Evolutionary conservation across 2,329 filamentous ascomycete genomes (phyloP).

Genomic region (Claviceps pusilla): DNA sequence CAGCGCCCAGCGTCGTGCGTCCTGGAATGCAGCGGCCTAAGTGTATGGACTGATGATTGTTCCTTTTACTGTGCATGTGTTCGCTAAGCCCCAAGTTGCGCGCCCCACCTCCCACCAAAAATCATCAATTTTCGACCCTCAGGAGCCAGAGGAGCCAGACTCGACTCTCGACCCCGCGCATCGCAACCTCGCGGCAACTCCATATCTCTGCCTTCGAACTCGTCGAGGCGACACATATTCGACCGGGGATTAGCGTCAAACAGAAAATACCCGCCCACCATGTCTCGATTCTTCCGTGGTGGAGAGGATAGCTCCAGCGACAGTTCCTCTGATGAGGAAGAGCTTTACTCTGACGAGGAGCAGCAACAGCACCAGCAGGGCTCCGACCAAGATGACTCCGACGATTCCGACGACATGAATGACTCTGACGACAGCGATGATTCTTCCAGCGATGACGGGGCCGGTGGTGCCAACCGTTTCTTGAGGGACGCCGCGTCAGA

Average conservation of each 20-base stretch:
- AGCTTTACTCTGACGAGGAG: slow-evolving; percentile 55
- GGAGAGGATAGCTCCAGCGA: slow-evolving; percentile 87
- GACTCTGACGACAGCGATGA: slow-evolving; percentile 39
- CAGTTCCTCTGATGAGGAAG: slow-evolving; percentile 90
- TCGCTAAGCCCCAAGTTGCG: slow-evolving; percentile 25
- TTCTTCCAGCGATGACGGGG: slow-evolving; percentile 48
- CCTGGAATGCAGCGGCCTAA: background rate
- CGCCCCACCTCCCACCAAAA: slow-evolving; percentile 29
- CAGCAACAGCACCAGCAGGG: slow-evolving; percentile 25
- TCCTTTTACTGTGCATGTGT: background rate
- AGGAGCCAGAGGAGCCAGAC: slow-evolving; percentile 9
- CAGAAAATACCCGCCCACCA: slow-evolving; percentile 32
- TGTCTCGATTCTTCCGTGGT: slow-evolving; percentile 96
- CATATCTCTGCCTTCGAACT: slow-evolving; percentile 7
- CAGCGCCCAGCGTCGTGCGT: background rate
- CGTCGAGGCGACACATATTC: slow-evolving; percentile 2
- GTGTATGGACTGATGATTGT: background rate
- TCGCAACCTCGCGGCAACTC: slow-evolving; percentile 13
- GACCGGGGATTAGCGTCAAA: slow-evolving; percentile 5
- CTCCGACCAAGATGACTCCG: slow-evolving; percentile 12
- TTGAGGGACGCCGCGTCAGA: slow-evolving; percentile 60
- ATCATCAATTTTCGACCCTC: slow-evolving; percentile 25
- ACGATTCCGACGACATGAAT: slow-evolving; percentile 27
- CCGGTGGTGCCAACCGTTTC: slow-evolving; percentile 67
- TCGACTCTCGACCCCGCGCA: slow-evolving; percentile 23